A percentile compares a stretch with the other conserved stretches of the same genome.
phyloP scores from a whole-genome alignment of 179 eudicot species.

The Beta corolliflora region DNA sequence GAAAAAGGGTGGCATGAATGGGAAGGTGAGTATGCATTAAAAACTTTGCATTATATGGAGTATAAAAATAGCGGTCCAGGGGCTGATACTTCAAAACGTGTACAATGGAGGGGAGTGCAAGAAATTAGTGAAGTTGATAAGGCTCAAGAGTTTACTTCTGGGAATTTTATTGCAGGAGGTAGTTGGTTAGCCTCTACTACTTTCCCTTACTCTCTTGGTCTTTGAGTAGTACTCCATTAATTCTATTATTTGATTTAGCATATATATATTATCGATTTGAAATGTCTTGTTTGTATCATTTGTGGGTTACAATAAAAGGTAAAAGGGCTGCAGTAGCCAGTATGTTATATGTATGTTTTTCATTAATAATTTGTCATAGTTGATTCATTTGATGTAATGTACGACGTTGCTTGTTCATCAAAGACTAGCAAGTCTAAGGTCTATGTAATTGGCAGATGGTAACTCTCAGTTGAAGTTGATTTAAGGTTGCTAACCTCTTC shows the following conservation, averaged over 20 bases:
- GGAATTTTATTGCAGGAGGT: slow-evolving; percentile 32
- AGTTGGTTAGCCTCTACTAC: slow-evolving; percentile 34
- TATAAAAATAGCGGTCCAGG: slow-evolving; percentile 51
- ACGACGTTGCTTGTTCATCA: too few species aligned
- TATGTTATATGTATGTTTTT: too few species aligned
- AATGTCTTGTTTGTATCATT: too few species aligned
- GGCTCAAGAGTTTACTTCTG: slow-evolving; percentile 29
- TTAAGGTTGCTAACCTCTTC: not conserved
- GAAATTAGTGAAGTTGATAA: slow-evolving; percentile 5
- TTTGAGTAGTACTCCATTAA: slow-evolving; percentile 7
- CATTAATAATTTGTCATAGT: too few species aligned
- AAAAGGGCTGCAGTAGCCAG: too few species aligned
- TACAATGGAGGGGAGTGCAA: slow-evolving; percentile 46
- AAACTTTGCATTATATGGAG: slow-evolving; percentile 55
- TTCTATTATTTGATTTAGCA: too few species aligned
- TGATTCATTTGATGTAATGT: too few species aligned
- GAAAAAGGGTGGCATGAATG: slow-evolving; percentile 55
- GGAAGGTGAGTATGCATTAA: slow-evolving; percentile 31
- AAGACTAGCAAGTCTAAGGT: too few species aligned
- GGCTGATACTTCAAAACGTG: slow-evolving; percentile 35
- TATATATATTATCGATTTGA: too few species aligned
- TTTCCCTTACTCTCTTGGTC: slow-evolving; percentile 34
- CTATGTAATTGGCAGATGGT: too few species aligned
- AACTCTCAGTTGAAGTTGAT: too few species aligned
- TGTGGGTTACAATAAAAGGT: too few species aligned